Evolutionary conservation across 352 stramenopile genomes (phyloP).

Genomic region (Phytopythium vexans): DNA sequence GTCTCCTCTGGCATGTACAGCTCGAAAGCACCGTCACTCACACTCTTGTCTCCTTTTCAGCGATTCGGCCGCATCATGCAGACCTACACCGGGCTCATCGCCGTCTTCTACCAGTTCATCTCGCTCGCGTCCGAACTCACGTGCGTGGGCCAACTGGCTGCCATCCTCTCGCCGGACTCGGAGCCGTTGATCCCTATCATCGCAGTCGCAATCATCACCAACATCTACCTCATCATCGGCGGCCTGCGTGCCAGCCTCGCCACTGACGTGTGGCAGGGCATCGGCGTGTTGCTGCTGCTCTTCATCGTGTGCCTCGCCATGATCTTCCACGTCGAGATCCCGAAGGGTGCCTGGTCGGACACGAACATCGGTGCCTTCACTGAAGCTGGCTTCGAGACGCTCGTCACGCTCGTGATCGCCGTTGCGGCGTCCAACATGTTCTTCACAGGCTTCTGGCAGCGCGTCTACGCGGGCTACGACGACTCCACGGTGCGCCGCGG

Average conservation of each 20-base stretch:
- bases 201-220: conserved; percentile 57
- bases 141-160: conserved; percentile 45
- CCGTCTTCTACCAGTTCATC: conserved; percentile 84
- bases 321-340: conserved; percentile 49
- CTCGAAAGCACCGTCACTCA: background rate
- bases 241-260: conserved; percentile 68
- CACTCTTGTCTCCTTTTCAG: conserved; percentile 12
- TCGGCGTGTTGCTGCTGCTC: conserved; percentile 54
- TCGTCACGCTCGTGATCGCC: conserved; percentile 71
- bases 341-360: conserved; percentile 37
- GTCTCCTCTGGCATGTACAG: background rate
- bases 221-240: conserved; percentile 71
- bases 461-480: conserved; percentile 60
- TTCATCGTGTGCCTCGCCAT: conserved; percentile 63
- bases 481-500: conserved; percentile 48
- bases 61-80: conserved; percentile 71
- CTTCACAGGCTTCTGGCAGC: conserved; percentile 81
- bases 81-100: conserved; percentile 59
- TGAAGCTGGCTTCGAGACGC: conserved; percentile 53
- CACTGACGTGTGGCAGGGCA: conserved; percentile 73
- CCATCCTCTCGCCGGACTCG: conserved; percentile 42
- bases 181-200: conserved; percentile 59
- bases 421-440: conserved; percentile 66
- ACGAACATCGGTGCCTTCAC: conserved; percentile 69
- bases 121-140: conserved; percentile 73